Conservation (phyloP, 371 early-diverging fungal genomes). For the Syncephalastrum contaminatum region DNA sequence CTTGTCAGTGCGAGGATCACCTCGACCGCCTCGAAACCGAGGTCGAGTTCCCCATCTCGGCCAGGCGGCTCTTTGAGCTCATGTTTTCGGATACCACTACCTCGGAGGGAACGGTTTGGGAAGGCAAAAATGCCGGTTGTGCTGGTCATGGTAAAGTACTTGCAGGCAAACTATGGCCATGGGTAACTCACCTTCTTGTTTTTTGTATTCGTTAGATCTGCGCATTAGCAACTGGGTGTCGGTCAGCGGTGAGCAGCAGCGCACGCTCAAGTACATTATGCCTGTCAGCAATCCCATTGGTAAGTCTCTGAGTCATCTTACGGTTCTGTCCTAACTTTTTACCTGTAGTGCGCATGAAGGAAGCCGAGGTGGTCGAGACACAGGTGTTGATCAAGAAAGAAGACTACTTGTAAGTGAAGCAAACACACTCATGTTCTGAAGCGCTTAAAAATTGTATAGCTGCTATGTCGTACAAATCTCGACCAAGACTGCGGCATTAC, state of each 20-base stretch:
- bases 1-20: slow-evolving; percentile 72
- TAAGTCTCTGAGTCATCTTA: slow-evolving; percentile 3
- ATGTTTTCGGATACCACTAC: slow-evolving; percentile 49
- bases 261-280: slow-evolving; percentile 39
- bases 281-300: slow-evolving; percentile 49
- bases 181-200: not conserved
- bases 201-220: not conserved
- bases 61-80: slow-evolving; percentile 60
- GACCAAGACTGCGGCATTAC: slow-evolving; percentile 49
- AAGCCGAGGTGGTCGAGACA: slow-evolving; percentile 59
- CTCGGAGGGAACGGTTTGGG: slow-evolving; percentile 50
- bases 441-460: no score
- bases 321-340: no score
- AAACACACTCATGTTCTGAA: no score
- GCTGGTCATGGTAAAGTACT: slow-evolving; percentile 45
- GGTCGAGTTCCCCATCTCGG: slow-evolving; percentile 54
- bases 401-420: slow-evolving; percentile 46
- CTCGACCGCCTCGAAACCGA: slow-evolving; percentile 63
- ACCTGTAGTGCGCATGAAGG: slow-evolving; percentile 47
- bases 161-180: not conserved
- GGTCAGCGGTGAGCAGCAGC: not conserved
- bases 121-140: slow-evolving; percentile 44
- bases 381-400: slow-evolving; percentile 52
- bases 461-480: slow-evolving; percentile 44
- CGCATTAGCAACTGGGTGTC: not conserved